Evolutionary conservation across 2,329 filamentous ascomycete species (phyloP).

Genomic region (Fonsecaea monophora): DNA sequence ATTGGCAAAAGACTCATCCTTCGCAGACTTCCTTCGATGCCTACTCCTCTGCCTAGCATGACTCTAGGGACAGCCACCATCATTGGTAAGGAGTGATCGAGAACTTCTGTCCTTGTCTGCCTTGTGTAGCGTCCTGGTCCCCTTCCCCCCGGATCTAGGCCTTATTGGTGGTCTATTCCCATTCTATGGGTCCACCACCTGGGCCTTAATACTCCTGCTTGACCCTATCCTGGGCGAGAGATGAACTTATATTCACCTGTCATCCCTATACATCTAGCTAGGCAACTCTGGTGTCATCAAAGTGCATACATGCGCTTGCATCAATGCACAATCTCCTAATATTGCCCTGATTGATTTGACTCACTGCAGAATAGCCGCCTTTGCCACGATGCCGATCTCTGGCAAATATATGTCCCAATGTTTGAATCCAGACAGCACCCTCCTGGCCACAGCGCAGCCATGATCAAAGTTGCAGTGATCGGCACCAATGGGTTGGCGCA

Average conservation of each 20-base stretch:
- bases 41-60: constrained; percentile 32
- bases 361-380: constrained; percentile 17
- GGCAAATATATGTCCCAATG: constrained; percentile 28
- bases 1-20: constrained; percentile 16
- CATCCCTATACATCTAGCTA: constrained; percentile 22
- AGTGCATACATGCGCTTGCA: constrained; percentile 22
- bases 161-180: constrained; percentile 26
- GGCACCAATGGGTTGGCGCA: constrained; percentile 67
- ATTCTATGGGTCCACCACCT: constrained; percentile 19
- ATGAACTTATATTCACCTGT: constrained; percentile 5
- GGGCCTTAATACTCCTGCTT: constrained; percentile 26
- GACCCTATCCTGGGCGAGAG: constrained; percentile 25
- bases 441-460: constrained; percentile 40
- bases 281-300: constrained; percentile 22
- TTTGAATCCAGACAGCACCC: constrained; percentile 13
- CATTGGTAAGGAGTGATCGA: constrained; percentile 24
- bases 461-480: constrained; percentile 68
- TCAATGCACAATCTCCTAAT: constrained; percentile 21
- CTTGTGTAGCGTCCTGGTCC: constrained; percentile 19
- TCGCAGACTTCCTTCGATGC: constrained; percentile 20
- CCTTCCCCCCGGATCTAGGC: constrained; percentile 13
- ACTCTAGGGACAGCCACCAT: constrained; percentile 10
- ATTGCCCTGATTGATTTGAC: constrained; percentile 23
- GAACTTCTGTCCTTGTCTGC: constrained; percentile 26
- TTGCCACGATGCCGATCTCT: constrained; percentile 21